These are phyloP conservation scores for Earliella scabrosa DNA, from an alignment of 1,284 basidiomycete genomes.

Conservation along the genomic window DNA sequence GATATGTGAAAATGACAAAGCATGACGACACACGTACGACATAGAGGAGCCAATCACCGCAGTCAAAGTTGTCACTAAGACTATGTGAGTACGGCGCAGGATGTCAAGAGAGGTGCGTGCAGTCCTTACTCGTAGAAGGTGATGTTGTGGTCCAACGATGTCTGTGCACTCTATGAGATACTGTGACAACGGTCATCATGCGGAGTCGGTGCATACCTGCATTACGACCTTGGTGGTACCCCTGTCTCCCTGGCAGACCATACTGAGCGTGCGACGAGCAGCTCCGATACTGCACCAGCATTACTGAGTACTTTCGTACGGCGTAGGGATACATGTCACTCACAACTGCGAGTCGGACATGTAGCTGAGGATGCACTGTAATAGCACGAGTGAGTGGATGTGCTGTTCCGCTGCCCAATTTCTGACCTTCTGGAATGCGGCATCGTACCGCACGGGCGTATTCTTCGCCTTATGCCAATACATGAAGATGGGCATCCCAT, in stretches of 20 bases:
- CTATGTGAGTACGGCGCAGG: not conserved
- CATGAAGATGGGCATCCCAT: constrained; percentile 59
- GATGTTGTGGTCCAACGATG: constrained; percentile 85
- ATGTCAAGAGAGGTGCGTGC: not conserved
- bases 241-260: constrained; percentile 21
- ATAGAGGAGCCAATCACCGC: constrained; percentile 82
- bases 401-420: not conserved
- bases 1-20: not conserved
- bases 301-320: constrained; percentile 3
- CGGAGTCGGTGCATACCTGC: too few relatives aligned
- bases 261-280: constrained; percentile 49
- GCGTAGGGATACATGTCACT: constrained; percentile 28
- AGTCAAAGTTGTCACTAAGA: constrained; percentile 76
- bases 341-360: constrained; percentile 86
- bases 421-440: constrained; percentile 80
- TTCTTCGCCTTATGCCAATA: constrained; percentile 85
- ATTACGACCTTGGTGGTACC: constrained; percentile 65
- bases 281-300: constrained; percentile 59
- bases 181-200: too few relatives aligned
- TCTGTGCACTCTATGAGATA: constrained; percentile 53
- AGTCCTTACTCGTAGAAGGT: constrained; percentile 76
- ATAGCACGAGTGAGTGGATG: not conserved
- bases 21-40: constrained; percentile 54
- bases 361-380: constrained; percentile 84
- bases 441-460: constrained; percentile 61